Percentiles rank a stretch among this genome's conserved stretches.
phyloP scores from a whole-genome alignment of 164 flowering plant genomes.

The Brasenia schreberi region DNA sequence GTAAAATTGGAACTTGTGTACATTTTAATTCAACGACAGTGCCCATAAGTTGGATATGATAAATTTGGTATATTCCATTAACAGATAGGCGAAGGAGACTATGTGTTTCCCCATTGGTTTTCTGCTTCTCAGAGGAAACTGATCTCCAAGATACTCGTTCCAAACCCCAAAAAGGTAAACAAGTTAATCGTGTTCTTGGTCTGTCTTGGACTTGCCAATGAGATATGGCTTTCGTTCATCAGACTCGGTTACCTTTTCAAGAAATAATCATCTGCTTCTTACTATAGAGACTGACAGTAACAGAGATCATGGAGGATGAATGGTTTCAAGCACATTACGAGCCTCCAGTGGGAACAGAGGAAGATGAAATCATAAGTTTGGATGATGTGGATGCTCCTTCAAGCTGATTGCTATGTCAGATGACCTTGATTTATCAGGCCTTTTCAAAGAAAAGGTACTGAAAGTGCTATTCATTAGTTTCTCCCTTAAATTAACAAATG shows the following conservation, averaged over 20 bases:
- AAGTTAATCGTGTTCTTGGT: background rate
- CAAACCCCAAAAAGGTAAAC: conserved; percentile 41
- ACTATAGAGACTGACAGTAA: conserved; percentile 41
- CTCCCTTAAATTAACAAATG: no score
- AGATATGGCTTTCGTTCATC: background rate
- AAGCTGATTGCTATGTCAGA: conserved; percentile 34
- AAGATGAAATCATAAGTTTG: conserved; percentile 14
- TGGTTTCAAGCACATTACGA: conserved; percentile 48
- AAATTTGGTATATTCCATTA: no score
- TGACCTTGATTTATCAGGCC: conserved; percentile 28
- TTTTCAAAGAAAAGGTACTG: conserved; percentile 41
- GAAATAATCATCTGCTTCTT: conserved; percentile 1
- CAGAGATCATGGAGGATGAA: conserved; percentile 44
- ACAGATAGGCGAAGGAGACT: conserved; percentile 49
- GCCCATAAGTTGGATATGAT: no score
- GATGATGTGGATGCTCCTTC: conserved; percentile 40
- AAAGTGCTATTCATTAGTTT: no score
- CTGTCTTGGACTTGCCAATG: no score
- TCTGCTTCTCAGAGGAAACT: conserved; percentile 34
- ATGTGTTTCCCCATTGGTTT: conserved; percentile 48
- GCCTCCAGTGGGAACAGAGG: conserved; percentile 21
- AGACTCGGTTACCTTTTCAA: background rate
- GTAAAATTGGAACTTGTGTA: conserved; percentile 12
- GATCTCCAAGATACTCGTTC: conserved; percentile 42
- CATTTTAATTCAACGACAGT: no score